These are phyloP conservation scores for Calophaca sinica DNA, from an alignment of 306 rosid genomes.

Conservation along the genomic window DNA sequence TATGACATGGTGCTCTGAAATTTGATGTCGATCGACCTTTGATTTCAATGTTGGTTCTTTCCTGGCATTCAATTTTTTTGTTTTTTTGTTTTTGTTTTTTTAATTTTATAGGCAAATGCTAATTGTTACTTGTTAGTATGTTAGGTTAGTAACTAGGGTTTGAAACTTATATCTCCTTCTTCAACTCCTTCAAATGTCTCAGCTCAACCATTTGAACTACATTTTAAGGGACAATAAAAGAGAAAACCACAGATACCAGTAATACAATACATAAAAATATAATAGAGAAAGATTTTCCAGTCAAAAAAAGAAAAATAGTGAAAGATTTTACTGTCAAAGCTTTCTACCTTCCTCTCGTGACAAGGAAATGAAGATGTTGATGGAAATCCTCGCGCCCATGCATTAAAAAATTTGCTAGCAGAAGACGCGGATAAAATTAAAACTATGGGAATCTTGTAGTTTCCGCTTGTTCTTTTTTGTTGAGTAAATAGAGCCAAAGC, in stretches of 20 bases:
- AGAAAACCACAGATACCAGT: background rate
- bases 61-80: background rate
- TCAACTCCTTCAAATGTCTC: too few species aligned
- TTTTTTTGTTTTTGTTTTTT: too few species aligned
- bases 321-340: background rate
- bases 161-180: too few species aligned
- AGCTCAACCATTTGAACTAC: too few species aligned
- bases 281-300: too few species aligned
- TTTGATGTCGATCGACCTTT: background rate
- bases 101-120: too few species aligned
- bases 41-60: background rate
- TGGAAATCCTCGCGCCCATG: background rate
- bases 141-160: too few species aligned
- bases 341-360: conserved; percentile 40
- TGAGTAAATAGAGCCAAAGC: too few species aligned
- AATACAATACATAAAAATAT: background rate
- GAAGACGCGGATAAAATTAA: conserved; percentile 40
- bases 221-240: too few species aligned
- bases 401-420: background rate
- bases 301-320: too few species aligned
- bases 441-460: conserved; percentile 33
- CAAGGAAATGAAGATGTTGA: conserved; percentile 42
- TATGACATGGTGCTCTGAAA: background rate
- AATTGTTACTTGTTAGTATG: too few species aligned
- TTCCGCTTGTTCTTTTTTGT: too few species aligned